A percentile compares a stretch with the other conserved stretches of the same genome.
Conservation (phyloP, 2,329 filamentous ascomycete species). For the Talaromyces sp. region DNA sequence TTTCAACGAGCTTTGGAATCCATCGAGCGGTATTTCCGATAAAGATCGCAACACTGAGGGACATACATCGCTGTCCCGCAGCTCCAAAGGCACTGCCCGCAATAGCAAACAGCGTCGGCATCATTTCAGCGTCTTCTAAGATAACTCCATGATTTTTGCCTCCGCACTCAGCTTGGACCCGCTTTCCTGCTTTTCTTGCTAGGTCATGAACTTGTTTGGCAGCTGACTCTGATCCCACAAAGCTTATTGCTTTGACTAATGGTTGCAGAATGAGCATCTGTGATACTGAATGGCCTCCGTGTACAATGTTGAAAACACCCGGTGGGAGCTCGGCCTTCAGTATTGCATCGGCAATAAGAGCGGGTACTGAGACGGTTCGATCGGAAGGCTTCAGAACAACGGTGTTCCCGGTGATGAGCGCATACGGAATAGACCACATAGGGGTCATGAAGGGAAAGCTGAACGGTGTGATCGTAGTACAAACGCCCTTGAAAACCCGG, state of each 20-base stretch:
- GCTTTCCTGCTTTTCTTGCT: slow-evolving; percentile 64
- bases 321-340: slow-evolving; percentile 63
- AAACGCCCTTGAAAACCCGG: slow-evolving; percentile 41
- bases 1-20: slow-evolving; percentile 63
- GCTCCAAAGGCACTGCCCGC: slow-evolving; percentile 67
- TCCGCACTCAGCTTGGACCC: slow-evolving; percentile 67
- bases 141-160: slow-evolving; percentile 70
- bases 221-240: slow-evolving; percentile 66
- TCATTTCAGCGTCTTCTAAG: slow-evolving; percentile 68
- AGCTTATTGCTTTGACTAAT: slow-evolving; percentile 66
- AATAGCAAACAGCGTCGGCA: slow-evolving; percentile 67
- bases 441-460: slow-evolving; percentile 69
- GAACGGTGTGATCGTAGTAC: slow-evolving; percentile 58
- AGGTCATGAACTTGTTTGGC: slow-evolving; percentile 68
- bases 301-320: slow-evolving; percentile 67
- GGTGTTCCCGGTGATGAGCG: slow-evolving; percentile 64
- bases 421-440: slow-evolving; percentile 64
- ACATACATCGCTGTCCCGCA: slow-evolving; percentile 69
- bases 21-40: slow-evolving; percentile 66
- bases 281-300: slow-evolving; percentile 63
- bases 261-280: slow-evolving; percentile 69
- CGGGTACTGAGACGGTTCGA: slow-evolving; percentile 62
- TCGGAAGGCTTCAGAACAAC: slow-evolving; percentile 66
- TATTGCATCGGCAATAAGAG: slow-evolving; percentile 64
- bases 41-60: slow-evolving; percentile 64